Evolutionary conservation across 441 rosid genomes (phyloP).

Genomic region (Kokia cookei): DNA sequence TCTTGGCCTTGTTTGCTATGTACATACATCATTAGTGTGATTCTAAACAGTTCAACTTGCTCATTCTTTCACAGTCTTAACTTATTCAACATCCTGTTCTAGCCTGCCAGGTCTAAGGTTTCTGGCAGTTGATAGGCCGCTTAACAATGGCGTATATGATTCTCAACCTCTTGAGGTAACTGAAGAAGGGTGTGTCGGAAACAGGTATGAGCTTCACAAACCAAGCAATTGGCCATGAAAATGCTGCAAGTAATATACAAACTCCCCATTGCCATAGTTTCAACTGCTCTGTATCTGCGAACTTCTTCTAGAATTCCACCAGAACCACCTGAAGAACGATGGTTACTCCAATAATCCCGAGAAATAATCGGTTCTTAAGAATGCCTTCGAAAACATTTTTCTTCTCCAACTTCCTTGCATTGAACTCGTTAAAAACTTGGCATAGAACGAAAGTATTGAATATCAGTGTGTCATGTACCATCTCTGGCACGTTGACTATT

Average conservation of each 20-base stretch:
- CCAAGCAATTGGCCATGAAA: slow-evolving; percentile 43
- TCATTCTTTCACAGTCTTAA: neutral
- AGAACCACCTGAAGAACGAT: slow-evolving; percentile 33
- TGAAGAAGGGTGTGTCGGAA: slow-evolving; percentile 34
- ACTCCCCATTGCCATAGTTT: slow-evolving; percentile 38
- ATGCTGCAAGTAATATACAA: slow-evolving; percentile 30
- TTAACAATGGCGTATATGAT: slow-evolving; percentile 10
- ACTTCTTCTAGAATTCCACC: slow-evolving; percentile 37
- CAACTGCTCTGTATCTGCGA: slow-evolving; percentile 39
- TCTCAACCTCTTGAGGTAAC: slow-evolving; percentile 27
- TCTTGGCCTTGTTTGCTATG: neutral
- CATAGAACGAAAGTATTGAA: slow-evolving; percentile 46
- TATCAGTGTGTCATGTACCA: slow-evolving; percentile 27
- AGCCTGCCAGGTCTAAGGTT: slow-evolving; percentile 11
- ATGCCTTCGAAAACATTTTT: slow-evolving; percentile 37
- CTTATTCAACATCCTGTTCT: neutral
- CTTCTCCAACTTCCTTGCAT: slow-evolving; percentile 39
- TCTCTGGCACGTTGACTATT: slow-evolving; percentile 28
- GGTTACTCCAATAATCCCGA: slow-evolving; percentile 26
- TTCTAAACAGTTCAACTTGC: neutral
- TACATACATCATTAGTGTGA: neutral
- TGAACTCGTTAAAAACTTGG: slow-evolving; percentile 51
- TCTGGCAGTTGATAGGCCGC: slow-evolving; percentile 9
- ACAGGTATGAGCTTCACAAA: slow-evolving; percentile 52
- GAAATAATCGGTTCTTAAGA: slow-evolving; percentile 23